A percentile compares a stretch with the other conserved stretches of the same genome.
Conservation (phyloP, 306 rosid genomes). For the Quercus ilex region DNA sequence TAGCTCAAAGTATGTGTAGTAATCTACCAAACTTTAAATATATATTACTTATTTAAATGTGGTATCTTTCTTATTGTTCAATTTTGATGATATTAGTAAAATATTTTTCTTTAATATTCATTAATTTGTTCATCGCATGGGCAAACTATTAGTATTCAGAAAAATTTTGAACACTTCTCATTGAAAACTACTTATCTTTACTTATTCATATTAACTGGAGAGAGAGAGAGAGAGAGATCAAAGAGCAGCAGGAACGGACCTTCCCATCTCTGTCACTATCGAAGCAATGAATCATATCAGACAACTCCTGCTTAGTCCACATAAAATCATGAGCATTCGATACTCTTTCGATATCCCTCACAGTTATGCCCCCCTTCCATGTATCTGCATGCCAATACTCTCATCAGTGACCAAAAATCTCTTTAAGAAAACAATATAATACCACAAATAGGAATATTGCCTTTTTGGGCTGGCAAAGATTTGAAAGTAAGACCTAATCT, state of each 20-base stretch:
- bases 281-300: constrained; percentile 72
- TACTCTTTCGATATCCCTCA: constrained; percentile 54
- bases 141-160: too few relatives aligned
- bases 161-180: too few relatives aligned
- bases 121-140: too few relatives aligned
- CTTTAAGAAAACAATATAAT: neutral
- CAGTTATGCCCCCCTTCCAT: constrained; percentile 61
- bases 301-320: constrained; percentile 71
- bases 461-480: constrained; percentile 4
- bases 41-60: too few relatives aligned
- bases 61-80: too few relatives aligned
- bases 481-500: neutral
- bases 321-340: constrained; percentile 76
- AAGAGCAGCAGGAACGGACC: constrained; percentile 36
- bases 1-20: too few relatives aligned
- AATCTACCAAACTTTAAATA: too few relatives aligned
- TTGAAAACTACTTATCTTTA: neutral
- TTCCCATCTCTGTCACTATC: constrained; percentile 76
- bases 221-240: neutral
- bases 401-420: constrained; percentile 21
- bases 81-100: too few relatives aligned
- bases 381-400: constrained; percentile 44
- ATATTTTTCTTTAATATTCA: too few relatives aligned
- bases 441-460: neutral
- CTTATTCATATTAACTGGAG: neutral